Base-by-base conservation (phyloP, 1,284 basidiomycete genomes). In the Cryptococcus wingfieldii region DNA sequence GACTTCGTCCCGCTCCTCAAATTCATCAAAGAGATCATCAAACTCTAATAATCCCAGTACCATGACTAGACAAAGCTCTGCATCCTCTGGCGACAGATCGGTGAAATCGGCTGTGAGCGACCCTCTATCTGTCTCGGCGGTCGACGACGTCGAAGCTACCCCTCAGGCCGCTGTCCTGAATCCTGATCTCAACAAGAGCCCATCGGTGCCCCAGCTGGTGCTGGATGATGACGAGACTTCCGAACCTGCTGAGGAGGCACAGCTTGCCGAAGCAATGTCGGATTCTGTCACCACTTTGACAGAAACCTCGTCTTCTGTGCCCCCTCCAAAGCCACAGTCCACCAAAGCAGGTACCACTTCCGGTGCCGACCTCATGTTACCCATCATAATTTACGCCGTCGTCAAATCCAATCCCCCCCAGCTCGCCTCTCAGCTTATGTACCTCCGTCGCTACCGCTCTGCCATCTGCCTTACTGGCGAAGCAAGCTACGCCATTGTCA, bases 401-500 rank as follows among this genome's bases (percentile, higher is more conserved):
- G 90, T 95, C 64, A 89, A 89, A 71, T 80, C 89, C 12, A 96
- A 97, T 68, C 94, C 94, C 0, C 80, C 85, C 0, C 85, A 84
- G 57, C 81, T 94, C 1, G 87, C 90, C 4, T 94, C 90, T 0
- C 88, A 95, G 65, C 81, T 97, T 5, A 79, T 91, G 18, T 97
- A 85, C 71, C 87, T 87, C 0, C 90, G 95, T 64, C 84, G 94
- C 19, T 97, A 90, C 77, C 80, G 91, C 27, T 74, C 79, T 7
- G 84, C 87, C 51, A 80, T 83, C 4, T 80, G 88, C 45, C 79
- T 81, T n/a, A 78, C 86, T 4, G 91, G 91, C 1, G 91, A 96
- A 69, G 88, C 90, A 62, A 86, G 84, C 52, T 97, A 94, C 71
- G 96, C 92, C 61, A 81, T 95, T 31, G 89, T 96, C 71, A 97